phyloP scores from a whole-genome alignment of 2,329 filamentous ascomycete genomes.

The Colletotrichum chlorophyti region DNA sequence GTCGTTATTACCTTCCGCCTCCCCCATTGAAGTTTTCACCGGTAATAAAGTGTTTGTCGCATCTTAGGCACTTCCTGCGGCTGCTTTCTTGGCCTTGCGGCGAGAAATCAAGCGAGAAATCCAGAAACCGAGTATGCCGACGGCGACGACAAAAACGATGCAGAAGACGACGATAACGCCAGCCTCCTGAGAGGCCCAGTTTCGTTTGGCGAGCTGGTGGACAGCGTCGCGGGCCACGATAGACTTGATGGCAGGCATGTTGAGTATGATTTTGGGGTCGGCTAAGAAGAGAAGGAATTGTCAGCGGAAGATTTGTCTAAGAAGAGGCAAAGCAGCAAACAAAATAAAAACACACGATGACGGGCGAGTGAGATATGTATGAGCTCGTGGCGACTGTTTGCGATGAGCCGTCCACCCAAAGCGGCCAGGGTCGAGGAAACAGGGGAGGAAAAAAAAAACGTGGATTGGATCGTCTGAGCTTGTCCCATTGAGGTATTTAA shows the following conservation, averaged over 20 bases:
- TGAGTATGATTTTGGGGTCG: constrained; percentile 31
- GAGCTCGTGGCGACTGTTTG: constrained; percentile 15
- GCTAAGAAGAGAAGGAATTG: background rate
- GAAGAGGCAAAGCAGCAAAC: background rate
- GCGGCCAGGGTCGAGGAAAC: background rate
- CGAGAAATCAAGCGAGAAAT: constrained; percentile 40
- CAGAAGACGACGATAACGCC: constrained; percentile 52
- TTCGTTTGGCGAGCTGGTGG: constrained; percentile 49
- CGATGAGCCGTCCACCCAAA: background rate
- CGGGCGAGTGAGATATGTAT: constrained; percentile 18
- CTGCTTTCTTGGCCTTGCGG: constrained; percentile 37
- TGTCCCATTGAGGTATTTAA: constrained; percentile 24
- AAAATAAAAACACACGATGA: background rate
- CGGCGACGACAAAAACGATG: constrained; percentile 49
- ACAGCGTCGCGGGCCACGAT: constrained; percentile 46
- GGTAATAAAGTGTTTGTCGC: too few species aligned
- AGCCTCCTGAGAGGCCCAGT: constrained; percentile 45
- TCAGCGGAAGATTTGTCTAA: background rate
- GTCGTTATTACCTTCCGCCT: constrained; percentile 6
- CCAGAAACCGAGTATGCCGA: constrained; percentile 39
- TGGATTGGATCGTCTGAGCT: background rate
- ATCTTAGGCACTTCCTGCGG: too few species aligned
- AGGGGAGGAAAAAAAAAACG: background rate
- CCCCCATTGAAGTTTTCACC: too few species aligned
- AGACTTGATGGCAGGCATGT: constrained; percentile 50